Evolutionary conservation across 176 grass and related monocot species (phyloP).

Genomic region (Paspalum notatum): DNA sequence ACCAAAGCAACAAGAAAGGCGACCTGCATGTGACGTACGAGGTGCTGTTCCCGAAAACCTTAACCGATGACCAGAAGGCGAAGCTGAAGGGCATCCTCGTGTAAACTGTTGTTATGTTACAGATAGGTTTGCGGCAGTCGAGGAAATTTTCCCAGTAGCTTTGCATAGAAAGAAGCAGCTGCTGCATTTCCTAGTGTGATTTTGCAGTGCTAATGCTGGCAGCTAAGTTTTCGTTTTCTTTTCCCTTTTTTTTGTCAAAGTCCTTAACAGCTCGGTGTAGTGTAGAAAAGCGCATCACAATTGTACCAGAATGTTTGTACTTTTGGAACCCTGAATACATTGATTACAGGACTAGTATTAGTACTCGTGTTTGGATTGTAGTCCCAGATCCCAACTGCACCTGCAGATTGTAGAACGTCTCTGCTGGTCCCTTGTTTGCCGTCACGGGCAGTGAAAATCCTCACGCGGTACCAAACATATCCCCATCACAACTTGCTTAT

Average conservation of each 20-base stretch:
- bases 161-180: conserved; percentile 26
- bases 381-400: neutral
- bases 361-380: neutral
- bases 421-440: neutral
- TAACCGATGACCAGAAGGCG: conserved; percentile 80
- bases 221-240: neutral
- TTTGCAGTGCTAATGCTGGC: conserved; percentile 35
- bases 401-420: neutral
- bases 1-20: conserved; percentile 91
- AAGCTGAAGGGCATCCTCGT: conserved; percentile 85
- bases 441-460: no score
- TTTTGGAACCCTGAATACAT: conserved; percentile 30
- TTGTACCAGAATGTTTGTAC: conserved; percentile 47
- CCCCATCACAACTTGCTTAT: no score
- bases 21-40: conserved; percentile 81
- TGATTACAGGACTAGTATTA: conserved; percentile 34
- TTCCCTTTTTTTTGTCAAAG: neutral
- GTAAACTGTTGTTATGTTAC: conserved; percentile 17
- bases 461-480: no score
- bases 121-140: conserved; percentile 32
- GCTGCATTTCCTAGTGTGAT: conserved; percentile 31
- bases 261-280: conserved; percentile 47
- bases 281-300: conserved; percentile 36
- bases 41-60: conserved; percentile 81
- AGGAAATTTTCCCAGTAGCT: conserved; percentile 49